Conservation (phyloP, 208 protist genomes). For the Trypanosoma boissoni region DNA sequence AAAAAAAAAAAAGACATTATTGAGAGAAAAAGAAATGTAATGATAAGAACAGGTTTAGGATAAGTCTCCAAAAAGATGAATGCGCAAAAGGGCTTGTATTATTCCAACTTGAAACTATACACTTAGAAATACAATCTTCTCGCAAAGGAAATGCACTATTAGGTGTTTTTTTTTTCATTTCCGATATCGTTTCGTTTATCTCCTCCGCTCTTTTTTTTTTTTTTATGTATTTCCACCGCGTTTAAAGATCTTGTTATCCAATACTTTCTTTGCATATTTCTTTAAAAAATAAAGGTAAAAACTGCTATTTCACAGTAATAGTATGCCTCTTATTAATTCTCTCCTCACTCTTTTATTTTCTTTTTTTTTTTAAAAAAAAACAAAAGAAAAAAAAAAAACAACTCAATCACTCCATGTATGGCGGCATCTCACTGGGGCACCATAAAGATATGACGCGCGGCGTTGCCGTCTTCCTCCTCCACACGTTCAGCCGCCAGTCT, state of each 20-base stretch:
- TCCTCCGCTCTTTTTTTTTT: no score
- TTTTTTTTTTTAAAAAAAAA: slow-evolving; percentile 9
- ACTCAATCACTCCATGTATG: neutral
- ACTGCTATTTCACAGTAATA: slow-evolving; percentile 10
- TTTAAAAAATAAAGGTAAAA: neutral
- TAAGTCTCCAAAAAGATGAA: no score
- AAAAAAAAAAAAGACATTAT: neutral
- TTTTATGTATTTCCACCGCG: no score
- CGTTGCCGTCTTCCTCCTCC: slow-evolving; percentile 55
- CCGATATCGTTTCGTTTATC: no score
- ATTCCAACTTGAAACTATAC: no score
- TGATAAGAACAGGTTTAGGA: no score
- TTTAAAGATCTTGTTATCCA: no score
- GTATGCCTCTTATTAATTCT: slow-evolving; percentile 1
- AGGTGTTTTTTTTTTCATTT: no score
- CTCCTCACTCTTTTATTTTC: slow-evolving; percentile 7
- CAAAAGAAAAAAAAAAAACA: slow-evolving; percentile 6
- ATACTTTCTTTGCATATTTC: no score
- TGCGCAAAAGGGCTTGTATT: no score
- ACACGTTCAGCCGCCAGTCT: slow-evolving; percentile 69
- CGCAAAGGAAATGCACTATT: no score
- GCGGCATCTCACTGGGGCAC: slow-evolving; percentile 11
- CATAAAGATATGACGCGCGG: slow-evolving; percentile 30
- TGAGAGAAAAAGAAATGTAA: neutral
- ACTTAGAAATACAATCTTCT: no score